A percentile compares a stretch with the other conserved stretches of the same genome.
Evolutionary conservation across 2,329 filamentous ascomycete genomes (phyloP).

Genomic region (Fusarium lateritium): DNA sequence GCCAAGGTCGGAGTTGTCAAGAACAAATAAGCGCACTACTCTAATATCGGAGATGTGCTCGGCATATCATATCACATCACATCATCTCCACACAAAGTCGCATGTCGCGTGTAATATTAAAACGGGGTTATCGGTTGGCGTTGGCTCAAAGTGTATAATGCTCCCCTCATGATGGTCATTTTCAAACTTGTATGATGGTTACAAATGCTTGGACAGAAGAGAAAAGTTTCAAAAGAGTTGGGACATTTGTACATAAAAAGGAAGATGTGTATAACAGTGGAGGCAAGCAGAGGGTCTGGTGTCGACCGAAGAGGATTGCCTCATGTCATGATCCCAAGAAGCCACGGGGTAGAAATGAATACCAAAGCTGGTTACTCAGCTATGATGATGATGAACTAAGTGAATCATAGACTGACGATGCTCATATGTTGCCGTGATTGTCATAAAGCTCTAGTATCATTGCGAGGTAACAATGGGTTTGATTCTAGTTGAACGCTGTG

Average conservation of each 20-base stretch:
- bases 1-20: conserved; percentile 98
- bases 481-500: too few species aligned
- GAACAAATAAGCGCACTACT: conserved; percentile 68
- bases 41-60: conserved; percentile 19
- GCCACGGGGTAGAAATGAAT: conserved; percentile 16
- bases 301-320: conserved; percentile 12
- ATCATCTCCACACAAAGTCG: conserved; percentile 26
- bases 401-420: not conserved
- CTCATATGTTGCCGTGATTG: not conserved
- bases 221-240: conserved; percentile 42
- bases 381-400: conserved; percentile 18
- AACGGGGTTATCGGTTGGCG: conserved; percentile 52
- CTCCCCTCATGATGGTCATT: conserved; percentile 61
- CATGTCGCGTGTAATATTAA: conserved; percentile 54
- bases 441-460: not conserved
- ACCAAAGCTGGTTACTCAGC: conserved; percentile 26
- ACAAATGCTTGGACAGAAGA: conserved; percentile 40
- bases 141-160: conserved; percentile 60
- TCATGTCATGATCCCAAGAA: conserved; percentile 16
- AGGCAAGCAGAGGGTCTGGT: conserved; percentile 9
- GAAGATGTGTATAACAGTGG: conserved; percentile 46
- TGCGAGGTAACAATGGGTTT: not conserved
- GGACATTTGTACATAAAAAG: conserved; percentile 44
- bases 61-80: not conserved
- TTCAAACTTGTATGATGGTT: conserved; percentile 39